Evolutionary conservation across 805 yeast species (phyloP).

Genomic region (Kluyveromyces lactis): DNA sequence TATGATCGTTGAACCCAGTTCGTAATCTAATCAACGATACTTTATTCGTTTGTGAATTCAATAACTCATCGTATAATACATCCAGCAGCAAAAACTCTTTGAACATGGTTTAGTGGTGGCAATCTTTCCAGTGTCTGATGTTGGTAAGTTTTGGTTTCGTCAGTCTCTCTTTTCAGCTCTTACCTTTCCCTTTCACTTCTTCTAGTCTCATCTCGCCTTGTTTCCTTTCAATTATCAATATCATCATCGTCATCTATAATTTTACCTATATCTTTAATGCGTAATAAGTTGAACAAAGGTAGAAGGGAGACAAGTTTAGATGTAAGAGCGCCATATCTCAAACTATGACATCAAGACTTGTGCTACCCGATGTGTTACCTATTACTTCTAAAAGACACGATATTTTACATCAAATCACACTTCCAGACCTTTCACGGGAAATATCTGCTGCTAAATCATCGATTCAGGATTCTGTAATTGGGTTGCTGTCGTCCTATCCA

Average conservation of each 20-base stretch:
- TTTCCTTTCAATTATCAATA: too few species aligned
- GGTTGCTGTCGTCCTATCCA: background rate
- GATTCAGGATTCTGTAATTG: slow-evolving; percentile 1
- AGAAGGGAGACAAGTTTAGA: too few species aligned
- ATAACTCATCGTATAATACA: slow-evolving; percentile 20
- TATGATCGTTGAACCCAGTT: slow-evolving; percentile 27
- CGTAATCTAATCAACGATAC: slow-evolving; percentile 27
- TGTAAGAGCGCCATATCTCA: too few species aligned
- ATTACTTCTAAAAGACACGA: background rate
- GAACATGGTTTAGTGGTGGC: slow-evolving; percentile 7
- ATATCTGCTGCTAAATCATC: slow-evolving; percentile 1
- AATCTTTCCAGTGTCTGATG: too few species aligned
- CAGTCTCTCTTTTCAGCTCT: too few species aligned
- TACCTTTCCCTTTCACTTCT: too few species aligned
- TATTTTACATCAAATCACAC: background rate
- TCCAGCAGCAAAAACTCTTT: slow-evolving; percentile 27
- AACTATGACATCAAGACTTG: background rate
- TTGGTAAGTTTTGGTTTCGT: too few species aligned
- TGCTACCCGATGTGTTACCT: slow-evolving; percentile 1
- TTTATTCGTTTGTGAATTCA: slow-evolving; percentile 14
- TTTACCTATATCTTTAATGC: too few species aligned
- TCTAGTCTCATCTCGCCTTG: too few species aligned
- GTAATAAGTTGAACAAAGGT: too few species aligned
- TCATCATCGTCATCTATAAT: too few species aligned
- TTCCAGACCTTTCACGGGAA: slow-evolving; percentile 1